Evolutionary conservation across 2,329 filamentous ascomycete genomes (phyloP).

Genomic region (Ophiocordyceps camponoti-rufipedis): DNA sequence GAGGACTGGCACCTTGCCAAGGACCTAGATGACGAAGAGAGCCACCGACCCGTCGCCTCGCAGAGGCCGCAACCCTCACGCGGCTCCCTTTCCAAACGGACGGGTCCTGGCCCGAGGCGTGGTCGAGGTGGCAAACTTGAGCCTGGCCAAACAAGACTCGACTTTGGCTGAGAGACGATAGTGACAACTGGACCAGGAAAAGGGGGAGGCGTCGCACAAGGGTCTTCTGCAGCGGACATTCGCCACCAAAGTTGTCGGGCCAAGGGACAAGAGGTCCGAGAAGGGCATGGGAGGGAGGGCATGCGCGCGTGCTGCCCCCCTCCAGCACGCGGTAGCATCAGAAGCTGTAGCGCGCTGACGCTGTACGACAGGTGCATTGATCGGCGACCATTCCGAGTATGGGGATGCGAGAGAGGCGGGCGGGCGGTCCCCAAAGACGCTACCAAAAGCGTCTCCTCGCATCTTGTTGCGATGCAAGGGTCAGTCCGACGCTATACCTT

Average conservation of each 20-base stretch:
- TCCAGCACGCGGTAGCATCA: not conserved
- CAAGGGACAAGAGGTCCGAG: too few relatives aligned
- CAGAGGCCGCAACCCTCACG: constrained; percentile 14
- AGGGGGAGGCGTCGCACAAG: not conserved
- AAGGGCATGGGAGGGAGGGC: not conserved
- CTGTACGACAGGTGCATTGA: not conserved
- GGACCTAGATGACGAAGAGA: constrained; percentile 53
- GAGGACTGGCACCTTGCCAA: constrained; percentile 90
- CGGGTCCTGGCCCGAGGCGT: constrained; percentile 21
- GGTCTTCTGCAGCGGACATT: not conserved
- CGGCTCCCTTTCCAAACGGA: constrained; percentile 11
- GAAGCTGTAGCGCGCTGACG: not conserved
- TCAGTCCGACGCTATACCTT: too few relatives aligned
- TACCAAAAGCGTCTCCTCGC: too few relatives aligned
- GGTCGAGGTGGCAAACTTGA: constrained; percentile 23
- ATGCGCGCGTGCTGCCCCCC: not conserved
- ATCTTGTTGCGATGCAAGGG: too few relatives aligned
- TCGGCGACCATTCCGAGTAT: not conserved
- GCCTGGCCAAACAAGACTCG: constrained; percentile 41
- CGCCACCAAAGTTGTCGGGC: not conserved
- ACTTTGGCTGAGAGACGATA: constrained; percentile 29
- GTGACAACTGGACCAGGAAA: not conserved
- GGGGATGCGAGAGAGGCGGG: not conserved
- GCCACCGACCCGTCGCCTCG: constrained; percentile 27
- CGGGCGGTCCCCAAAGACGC: too few relatives aligned